A percentile compares a stretch with the other conserved stretches of the same genome.
phyloP scores from a whole-genome alignment of 1,284 basidiomycete species.

The Tilletia walkeri region DNA sequence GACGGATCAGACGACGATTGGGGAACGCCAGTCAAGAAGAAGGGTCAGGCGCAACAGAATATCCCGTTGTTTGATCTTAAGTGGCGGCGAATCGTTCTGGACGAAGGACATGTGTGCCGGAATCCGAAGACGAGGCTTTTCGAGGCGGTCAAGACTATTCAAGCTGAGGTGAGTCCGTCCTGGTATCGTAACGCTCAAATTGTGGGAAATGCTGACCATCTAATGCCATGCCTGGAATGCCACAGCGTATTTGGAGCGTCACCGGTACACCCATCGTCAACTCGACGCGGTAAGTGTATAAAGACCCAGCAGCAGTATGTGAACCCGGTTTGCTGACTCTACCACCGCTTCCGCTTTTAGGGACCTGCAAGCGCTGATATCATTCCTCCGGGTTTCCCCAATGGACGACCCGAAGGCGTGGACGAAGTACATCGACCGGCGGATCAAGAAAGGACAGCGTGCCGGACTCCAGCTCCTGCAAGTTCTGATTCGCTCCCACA shows the following conservation, averaged over 20 bases:
- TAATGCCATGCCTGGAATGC: too few species aligned
- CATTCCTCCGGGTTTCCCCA: conserved; percentile 74
- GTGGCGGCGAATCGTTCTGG: conserved; percentile 84
- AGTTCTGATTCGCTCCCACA: conserved; percentile 78
- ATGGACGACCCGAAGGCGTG: conserved; percentile 69
- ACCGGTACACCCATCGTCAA: conserved; percentile 88
- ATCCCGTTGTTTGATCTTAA: conserved; percentile 64
- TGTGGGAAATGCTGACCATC: too few species aligned
- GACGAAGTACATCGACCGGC: conserved; percentile 66
- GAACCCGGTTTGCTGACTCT: background rate
- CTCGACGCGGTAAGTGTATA: conserved; percentile 59
- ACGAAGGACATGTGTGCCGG: conserved; percentile 81
- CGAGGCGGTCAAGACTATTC: conserved; percentile 67
- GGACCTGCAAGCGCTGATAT: conserved; percentile 80
- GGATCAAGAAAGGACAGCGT: conserved; percentile 20
- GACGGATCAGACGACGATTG: conserved; percentile 40
- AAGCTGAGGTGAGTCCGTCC: conserved; percentile 61
- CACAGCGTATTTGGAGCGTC: conserved; percentile 58
- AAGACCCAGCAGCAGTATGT: conserved; percentile 56
- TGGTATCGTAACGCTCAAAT: too few species aligned
- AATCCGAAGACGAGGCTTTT: conserved; percentile 82
- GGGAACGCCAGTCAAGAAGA: background rate
- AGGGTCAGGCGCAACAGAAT: background rate
- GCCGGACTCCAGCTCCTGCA: conserved; percentile 50
- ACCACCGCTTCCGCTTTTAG: conserved; percentile 44